A percentile compares a stretch with the other conserved stretches of the same genome.
Evolutionary conservation across 345 rosid species (phyloP).

Genomic region (Salix dunnii): DNA sequence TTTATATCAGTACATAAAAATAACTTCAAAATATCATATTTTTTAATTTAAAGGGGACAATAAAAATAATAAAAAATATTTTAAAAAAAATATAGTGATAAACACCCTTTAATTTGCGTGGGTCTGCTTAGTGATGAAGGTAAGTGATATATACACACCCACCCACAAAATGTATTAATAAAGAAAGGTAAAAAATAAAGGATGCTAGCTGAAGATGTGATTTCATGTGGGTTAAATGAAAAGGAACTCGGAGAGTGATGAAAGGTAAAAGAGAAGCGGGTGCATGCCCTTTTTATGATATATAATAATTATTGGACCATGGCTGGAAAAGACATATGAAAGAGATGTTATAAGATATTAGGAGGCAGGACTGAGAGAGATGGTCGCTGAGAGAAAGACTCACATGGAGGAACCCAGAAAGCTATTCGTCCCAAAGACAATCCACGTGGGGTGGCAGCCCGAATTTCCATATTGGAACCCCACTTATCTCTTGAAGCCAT

Average conservation of each 20-base stretch:
- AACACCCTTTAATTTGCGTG: too few relatives aligned
- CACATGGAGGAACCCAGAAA: constrained; percentile 34
- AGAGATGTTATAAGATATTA: constrained; percentile 6
- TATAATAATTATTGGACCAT: constrained; percentile 13
- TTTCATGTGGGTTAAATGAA: constrained; percentile 36
- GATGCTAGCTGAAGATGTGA: constrained; percentile 21
- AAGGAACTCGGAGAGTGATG: constrained; percentile 1
- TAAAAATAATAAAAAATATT: too few relatives aligned
- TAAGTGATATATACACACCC: too few relatives aligned
- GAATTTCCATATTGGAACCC: constrained; percentile 9
- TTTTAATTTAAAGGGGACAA: too few relatives aligned
- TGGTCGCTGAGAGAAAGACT: constrained; percentile 10
- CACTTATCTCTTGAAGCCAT: constrained; percentile 10
- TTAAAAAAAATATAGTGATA: too few relatives aligned
- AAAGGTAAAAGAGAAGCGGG: neutral
- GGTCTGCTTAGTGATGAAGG: too few relatives aligned
- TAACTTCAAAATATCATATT: too few relatives aligned
- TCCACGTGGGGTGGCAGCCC: constrained; percentile 35
- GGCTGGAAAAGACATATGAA: constrained; percentile 26
- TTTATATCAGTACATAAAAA: too few relatives aligned
- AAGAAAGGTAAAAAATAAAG: constrained; percentile 10
- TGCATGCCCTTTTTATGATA: constrained; percentile 9
- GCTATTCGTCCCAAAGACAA: constrained; percentile 16
- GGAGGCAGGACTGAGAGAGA: neutral
- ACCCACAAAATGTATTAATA: neutral